Percentiles rank a stretch among this genome's conserved stretches.
Evolutionary conservation across 2,329 filamentous ascomycete species (phyloP).

Genomic region (Pseudogymnoascus sp.): DNA sequence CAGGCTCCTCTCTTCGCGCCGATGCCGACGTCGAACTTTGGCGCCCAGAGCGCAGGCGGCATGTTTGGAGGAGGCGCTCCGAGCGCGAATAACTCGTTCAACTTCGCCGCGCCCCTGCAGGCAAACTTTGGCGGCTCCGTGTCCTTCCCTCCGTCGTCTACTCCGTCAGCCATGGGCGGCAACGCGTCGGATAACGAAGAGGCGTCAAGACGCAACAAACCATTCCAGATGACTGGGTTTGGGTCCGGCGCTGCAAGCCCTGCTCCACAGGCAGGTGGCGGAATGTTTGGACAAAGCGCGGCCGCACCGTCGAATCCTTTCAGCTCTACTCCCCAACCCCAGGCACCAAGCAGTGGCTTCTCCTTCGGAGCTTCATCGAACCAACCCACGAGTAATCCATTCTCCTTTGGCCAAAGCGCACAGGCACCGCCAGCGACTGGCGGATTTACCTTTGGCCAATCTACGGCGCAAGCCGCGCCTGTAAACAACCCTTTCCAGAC

Average conservation of each 20-base stretch:
- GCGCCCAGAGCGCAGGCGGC: slow-evolving; percentile 14
- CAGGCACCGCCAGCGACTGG: background rate
- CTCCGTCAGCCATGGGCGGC: background rate
- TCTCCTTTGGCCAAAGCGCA: background rate
- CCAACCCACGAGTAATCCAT: background rate
- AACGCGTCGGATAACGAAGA: slow-evolving; percentile 11
- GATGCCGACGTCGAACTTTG: slow-evolving; percentile 9
- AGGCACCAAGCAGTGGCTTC: slow-evolving; percentile 1
- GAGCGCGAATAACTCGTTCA: slow-evolving; percentile 21
- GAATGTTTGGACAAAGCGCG: slow-evolving; percentile 8
- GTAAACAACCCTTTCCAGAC: background rate
- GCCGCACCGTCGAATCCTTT: slow-evolving; percentile 7
- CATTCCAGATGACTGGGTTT: slow-evolving; percentile 6
- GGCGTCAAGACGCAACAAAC: slow-evolving; percentile 11
- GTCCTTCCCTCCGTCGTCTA: slow-evolving; percentile 11
- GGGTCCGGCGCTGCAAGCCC: background rate
- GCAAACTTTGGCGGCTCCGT: slow-evolving; percentile 10
- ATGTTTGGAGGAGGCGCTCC: slow-evolving; percentile 24
- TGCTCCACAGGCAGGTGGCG: background rate
- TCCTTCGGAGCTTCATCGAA: background rate
- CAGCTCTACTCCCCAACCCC: slow-evolving; percentile 3
- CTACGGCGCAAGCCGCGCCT: background rate
- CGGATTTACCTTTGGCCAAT: background rate
- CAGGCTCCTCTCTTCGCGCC: slow-evolving; percentile 13
- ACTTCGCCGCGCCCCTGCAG: slow-evolving; percentile 19